Evolutionary conservation across 225 moss, liverwort and hornwort genomes (phyloP), one percentile per base, ranked within the genome.

Genomic region (Bryoerythrophyllum caledonicum): DNA sequence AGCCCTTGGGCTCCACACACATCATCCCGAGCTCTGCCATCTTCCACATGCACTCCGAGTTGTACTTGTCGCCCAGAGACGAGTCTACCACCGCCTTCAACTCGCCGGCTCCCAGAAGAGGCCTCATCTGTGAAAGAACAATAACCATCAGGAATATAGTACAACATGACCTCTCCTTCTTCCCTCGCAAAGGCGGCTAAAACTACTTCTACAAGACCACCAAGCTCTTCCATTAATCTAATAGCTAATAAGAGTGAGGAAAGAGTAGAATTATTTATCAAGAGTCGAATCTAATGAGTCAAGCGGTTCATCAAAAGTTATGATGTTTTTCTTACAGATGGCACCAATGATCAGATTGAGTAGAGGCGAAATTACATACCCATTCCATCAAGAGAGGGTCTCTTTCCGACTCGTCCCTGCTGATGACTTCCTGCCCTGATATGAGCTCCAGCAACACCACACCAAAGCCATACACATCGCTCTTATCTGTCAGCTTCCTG

Each of bases 401-500:
- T 32, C 68, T 68, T 60, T 76, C 82, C 56, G 25, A 48, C 20
- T 37, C 67, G 75, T n/a, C 48, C 65, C 55, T 70, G 28, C 78
- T 75, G 53, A 83, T 83, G 27, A 76, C 56, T 60, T 72, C 71
- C 46, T 75, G 70, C 23, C 87, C 87, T 35, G 73, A 73, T 73
- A 84, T 23, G 7, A 85, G 37, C 73, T 88, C 83, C 72, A 85
- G 70, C 53, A 81, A 74, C 48, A 76, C 68, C 43, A 80, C 65
- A 14, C 85, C 75, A n/a, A 88, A 80, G 68, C 82, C 64, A 24
- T 77, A 85, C 30, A 83, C 80, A 35, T 81, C 76, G 28, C 80
- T 85, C 59, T 88, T 78, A 10, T 82, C 75, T 24, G 82, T 85
- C 60, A 85, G 65, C 8, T 64, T 74, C 15, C 60, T 76, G 41